phyloP scores from a whole-genome alignment of 2,329 filamentous ascomycete species.

The Beauveria medogensis region DNA sequence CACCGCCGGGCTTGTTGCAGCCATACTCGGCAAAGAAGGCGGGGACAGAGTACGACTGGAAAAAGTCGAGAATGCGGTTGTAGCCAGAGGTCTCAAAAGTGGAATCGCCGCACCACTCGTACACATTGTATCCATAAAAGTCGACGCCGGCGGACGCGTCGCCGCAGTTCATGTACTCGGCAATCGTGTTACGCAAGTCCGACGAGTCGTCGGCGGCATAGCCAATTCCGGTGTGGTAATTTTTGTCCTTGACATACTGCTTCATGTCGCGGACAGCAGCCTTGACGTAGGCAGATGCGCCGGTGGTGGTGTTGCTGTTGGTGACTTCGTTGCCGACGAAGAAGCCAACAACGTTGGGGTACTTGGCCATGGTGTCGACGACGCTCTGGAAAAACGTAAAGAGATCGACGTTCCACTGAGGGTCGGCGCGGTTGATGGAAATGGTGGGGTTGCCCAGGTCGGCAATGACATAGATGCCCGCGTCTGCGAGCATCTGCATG shows the following conservation, averaged over 20 bases:
- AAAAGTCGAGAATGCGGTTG: conserved; percentile 74
- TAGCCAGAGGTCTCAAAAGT: conserved; percentile 72
- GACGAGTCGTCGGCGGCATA: conserved; percentile 94
- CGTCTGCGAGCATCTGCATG: conserved; percentile 73
- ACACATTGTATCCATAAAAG: conserved; percentile 99
- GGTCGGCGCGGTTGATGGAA: conserved; percentile 78
- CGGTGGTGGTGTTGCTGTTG: conserved; percentile 80
- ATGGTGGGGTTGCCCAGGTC: conserved; percentile 74
- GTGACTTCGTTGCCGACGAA: conserved; percentile 98
- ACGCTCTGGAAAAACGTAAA: conserved; percentile 77
- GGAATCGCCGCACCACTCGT: conserved; percentile 94
- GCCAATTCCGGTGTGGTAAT: conserved; percentile 80
- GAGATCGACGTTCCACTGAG: conserved; percentile 70
- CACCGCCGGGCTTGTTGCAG: conserved; percentile 63
- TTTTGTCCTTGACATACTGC: conserved; percentile 76
- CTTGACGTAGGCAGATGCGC: conserved; percentile 90
- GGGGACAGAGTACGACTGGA: conserved; percentile 80
- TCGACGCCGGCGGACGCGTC: conserved; percentile 60
- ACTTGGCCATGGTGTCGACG: conserved; percentile 71
- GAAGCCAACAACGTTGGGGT: conserved; percentile 91
- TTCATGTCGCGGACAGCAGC: conserved; percentile 95
- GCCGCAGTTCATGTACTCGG: conserved; percentile 93
- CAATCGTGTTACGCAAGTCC: conserved; percentile 71
- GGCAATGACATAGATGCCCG: conserved; percentile 91
- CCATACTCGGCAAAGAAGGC: conserved; percentile 99